phyloP scores from a whole-genome alignment of 2,329 filamentous ascomycete species.

The Aspergillus bombycis region DNA sequence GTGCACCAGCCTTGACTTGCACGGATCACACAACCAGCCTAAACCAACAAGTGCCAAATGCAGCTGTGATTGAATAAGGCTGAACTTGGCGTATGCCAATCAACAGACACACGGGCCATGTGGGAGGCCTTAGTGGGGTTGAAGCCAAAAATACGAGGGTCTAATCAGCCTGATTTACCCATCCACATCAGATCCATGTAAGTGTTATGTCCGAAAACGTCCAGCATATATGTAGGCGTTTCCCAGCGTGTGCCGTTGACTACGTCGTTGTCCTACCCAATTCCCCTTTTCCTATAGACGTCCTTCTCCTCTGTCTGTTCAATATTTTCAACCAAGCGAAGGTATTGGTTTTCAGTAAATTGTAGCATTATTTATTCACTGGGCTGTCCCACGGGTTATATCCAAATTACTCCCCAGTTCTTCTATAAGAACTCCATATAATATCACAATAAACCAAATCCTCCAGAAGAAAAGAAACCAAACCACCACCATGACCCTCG shows the following conservation, averaged over 20 bases:
- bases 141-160: not conserved
- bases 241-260: too few relatives aligned
- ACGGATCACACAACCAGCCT: not conserved
- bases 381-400: not conserved
- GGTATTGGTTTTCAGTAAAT: not conserved
- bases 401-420: too few relatives aligned
- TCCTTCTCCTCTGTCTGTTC: not conserved
- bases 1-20: too few relatives aligned
- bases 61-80: not conserved
- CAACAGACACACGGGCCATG: not conserved
- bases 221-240: not conserved
- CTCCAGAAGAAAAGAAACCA: too few relatives aligned
- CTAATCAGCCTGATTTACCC: not conserved
- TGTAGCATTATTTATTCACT: not conserved
- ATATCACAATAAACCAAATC: not conserved
- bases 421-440: not conserved
- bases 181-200: too few relatives aligned
- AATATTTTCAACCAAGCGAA: not conserved
- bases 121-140: not conserved
- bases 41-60: not conserved
- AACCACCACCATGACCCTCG: not conserved
- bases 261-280: too few relatives aligned
- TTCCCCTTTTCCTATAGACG: not conserved
- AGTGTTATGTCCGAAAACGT: too few relatives aligned
- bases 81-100: not conserved